Conservation (phyloP, 805 yeast genomes). For the Myxozyma mucilagina region DNA sequence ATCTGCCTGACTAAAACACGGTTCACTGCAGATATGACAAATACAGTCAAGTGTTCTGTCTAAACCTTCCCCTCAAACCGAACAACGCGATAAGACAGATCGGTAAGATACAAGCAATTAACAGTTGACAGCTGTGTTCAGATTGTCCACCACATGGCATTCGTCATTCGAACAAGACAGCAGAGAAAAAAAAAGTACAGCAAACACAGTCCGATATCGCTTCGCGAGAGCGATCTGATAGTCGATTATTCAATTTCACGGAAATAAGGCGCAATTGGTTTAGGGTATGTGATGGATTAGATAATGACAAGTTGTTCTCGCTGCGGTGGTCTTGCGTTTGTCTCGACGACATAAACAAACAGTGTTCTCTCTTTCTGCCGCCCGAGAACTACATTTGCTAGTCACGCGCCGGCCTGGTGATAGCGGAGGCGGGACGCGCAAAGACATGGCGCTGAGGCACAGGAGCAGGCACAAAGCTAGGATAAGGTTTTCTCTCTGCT, state of each 20-base stretch:
- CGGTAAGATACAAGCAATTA: not conserved
- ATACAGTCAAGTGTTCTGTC: too few relatives aligned
- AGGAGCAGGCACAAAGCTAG: too few relatives aligned
- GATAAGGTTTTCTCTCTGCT: too few relatives aligned
- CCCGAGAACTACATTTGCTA: too few relatives aligned
- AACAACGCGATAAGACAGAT: not conserved
- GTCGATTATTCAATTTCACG: not conserved
- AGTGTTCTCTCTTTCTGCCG: too few relatives aligned
- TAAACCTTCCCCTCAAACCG: too few relatives aligned
- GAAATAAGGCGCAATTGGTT: not conserved
- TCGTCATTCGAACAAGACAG: not conserved
- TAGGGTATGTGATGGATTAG: not conserved
- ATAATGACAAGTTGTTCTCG: not conserved
- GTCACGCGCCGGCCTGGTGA: too few relatives aligned
- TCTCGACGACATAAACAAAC: too few relatives aligned
- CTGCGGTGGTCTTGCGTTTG: not conserved
- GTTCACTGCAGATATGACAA: too few relatives aligned
- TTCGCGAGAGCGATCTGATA: not conserved
- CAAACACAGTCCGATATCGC: not conserved
- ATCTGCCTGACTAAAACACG: too few relatives aligned
- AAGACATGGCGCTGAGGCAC: too few relatives aligned
- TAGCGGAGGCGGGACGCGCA: too few relatives aligned
- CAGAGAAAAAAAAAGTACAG: not conserved
- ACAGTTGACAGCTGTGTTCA: not conserved
- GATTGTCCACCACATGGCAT: not conserved